Percentiles rank a stretch among this genome's conserved stretches.
phyloP scores from a whole-genome alignment of 805 yeast genomes.

The Kodamaea leandrae region DNA sequence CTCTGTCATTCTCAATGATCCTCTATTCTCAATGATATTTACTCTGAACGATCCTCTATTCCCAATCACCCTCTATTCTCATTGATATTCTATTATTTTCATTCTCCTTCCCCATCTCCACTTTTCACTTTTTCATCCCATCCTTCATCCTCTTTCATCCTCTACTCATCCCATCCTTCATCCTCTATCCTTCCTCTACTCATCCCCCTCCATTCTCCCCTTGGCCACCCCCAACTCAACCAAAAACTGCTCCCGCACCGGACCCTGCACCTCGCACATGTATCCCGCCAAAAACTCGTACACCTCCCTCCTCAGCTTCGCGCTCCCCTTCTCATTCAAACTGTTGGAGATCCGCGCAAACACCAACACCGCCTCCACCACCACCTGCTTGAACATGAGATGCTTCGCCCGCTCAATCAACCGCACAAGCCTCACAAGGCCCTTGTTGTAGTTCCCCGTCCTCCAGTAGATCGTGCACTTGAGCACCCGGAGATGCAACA shows the following conservation, averaged over 20 bases:
- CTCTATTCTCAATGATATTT: no score
- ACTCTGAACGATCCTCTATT: no score
- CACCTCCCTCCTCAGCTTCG: not conserved
- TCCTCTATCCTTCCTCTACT: no score
- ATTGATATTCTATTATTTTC: no score
- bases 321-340: constrained; percentile 15
- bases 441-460: constrained; percentile 47
- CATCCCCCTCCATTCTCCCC: no score
- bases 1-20: no score
- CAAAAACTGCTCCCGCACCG: constrained; percentile 1
- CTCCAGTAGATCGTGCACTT: constrained; percentile 44
- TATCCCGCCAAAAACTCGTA: constrained; percentile 1
- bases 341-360: constrained; percentile 45
- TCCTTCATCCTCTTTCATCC: no score
- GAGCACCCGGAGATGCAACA: constrained; percentile 44
- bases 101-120: no score
- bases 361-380: constrained; percentile 46
- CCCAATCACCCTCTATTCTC: no score
- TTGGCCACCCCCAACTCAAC: not conserved
- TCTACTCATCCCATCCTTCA: no score
- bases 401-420: constrained; percentile 47
- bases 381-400: constrained; percentile 44
- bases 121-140: no score
- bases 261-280: not conserved
- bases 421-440: constrained; percentile 48